Conservation (phyloP, 78 protist species). For the Speleostelium caveatum region DNA sequence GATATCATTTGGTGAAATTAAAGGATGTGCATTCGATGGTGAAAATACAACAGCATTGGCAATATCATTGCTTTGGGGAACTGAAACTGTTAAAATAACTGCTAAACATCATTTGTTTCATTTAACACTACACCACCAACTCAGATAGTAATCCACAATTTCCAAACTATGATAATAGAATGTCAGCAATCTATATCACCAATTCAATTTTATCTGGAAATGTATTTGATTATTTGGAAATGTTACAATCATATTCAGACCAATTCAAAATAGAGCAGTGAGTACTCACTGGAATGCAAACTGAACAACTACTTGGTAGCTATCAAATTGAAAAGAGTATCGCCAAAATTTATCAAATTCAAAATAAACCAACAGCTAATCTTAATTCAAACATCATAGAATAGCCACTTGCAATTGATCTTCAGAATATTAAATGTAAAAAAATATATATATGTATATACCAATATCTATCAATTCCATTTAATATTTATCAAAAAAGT, state of each 20-base stretch:
- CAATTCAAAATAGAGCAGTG: slow-evolving; percentile 3
- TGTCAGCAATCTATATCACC: slow-evolving; percentile 6
- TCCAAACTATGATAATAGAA: background rate
- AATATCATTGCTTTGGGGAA: background rate
- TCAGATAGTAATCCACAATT: background rate
- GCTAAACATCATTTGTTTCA: background rate
- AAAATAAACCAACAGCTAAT: no score
- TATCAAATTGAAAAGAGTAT: no score
- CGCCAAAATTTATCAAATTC: no score
- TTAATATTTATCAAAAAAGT: no score
- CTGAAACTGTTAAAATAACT: background rate
- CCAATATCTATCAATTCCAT: no score
- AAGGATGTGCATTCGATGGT: background rate
- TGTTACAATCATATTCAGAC: slow-evolving; percentile 3
- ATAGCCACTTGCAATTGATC: no score
- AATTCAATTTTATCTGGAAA: background rate
- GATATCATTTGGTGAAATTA: background rate
- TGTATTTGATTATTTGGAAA: slow-evolving; percentile 3
- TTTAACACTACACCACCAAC: background rate
- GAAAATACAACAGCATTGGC: background rate
- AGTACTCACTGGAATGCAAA: background rate
- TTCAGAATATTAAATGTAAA: no score
- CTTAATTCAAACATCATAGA: no score
- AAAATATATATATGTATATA: no score
- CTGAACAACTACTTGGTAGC: background rate